phyloP scores from a whole-genome alignment of 108 stramenopile genomes.

The Fistulifera solaris region DNA sequence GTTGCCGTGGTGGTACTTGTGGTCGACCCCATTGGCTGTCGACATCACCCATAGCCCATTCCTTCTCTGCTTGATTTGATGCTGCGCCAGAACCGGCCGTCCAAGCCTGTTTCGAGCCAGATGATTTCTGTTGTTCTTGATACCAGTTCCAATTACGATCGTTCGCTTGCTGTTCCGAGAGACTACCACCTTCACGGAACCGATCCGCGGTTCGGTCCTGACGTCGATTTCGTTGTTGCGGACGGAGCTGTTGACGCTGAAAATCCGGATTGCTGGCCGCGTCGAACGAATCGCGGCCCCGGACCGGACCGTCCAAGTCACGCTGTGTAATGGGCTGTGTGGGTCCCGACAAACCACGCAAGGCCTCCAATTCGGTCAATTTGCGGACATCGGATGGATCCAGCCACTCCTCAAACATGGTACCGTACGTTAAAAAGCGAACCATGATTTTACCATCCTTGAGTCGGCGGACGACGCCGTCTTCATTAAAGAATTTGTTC shows the following conservation, averaged over 20 bases:
- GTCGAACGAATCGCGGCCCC: slow-evolving; percentile 6
- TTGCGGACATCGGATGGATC: slow-evolving; percentile 64
- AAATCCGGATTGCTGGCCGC: slow-evolving; percentile 6
- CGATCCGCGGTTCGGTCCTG: slow-evolving; percentile 53
- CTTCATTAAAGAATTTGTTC: slow-evolving; percentile 59
- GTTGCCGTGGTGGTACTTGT: slow-evolving; percentile 4
- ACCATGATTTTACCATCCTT: slow-evolving; percentile 64
- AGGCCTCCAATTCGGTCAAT: slow-evolving; percentile 47
- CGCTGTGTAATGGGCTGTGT: slow-evolving; percentile 47
- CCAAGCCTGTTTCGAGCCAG: neutral
- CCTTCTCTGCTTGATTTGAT: neutral
- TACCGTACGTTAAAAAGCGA: slow-evolving; percentile 73
- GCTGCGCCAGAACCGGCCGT: slow-evolving; percentile 3
- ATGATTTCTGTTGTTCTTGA: slow-evolving; percentile 39
- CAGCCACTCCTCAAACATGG: slow-evolving; percentile 68
- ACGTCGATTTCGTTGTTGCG: slow-evolving; percentile 37
- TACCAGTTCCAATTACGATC: slow-evolving; percentile 69
- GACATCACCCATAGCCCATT: slow-evolving; percentile 27
- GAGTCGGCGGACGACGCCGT: slow-evolving; percentile 59
- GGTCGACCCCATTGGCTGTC: slow-evolving; percentile 45
- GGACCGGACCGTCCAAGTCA: slow-evolving; percentile 23
- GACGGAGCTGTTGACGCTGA: neutral
- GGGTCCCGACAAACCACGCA: slow-evolving; percentile 62
- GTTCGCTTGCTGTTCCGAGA: slow-evolving; percentile 36
- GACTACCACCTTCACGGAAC: slow-evolving; percentile 21